phyloP scores from a whole-genome alignment of 371 early-diverging fungal genomes.

The Mortierella sp. region DNA sequence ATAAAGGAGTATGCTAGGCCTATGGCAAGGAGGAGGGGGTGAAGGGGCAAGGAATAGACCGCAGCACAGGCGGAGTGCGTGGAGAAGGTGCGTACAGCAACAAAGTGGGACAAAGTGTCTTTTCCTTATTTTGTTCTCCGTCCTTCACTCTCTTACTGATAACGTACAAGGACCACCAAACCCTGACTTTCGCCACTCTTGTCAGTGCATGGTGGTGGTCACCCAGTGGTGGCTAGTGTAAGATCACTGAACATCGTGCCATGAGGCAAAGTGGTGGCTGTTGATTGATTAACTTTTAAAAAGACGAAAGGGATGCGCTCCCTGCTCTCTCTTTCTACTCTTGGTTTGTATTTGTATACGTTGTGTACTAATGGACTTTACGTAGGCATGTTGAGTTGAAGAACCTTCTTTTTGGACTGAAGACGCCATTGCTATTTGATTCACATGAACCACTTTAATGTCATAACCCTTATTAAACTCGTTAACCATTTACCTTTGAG shows the following conservation, averaged over 20 bases:
- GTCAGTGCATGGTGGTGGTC: neutral
- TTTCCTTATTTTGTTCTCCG: constrained; percentile 3
- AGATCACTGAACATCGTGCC: neutral
- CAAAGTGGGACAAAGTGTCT: constrained; percentile 1
- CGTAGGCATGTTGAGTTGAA: neutral
- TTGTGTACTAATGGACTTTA: neutral
- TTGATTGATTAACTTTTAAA: neutral
- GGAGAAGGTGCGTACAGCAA: neutral
- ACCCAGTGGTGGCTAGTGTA: neutral
- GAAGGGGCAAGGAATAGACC: neutral
- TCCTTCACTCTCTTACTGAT: neutral
- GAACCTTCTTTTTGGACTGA: constrained; percentile 3
- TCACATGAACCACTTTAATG: neutral
- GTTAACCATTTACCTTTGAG: constrained; percentile 62
- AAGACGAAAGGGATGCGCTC: neutral
- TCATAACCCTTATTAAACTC: neutral
- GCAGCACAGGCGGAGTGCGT: neutral
- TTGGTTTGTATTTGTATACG: neutral
- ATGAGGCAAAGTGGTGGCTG: neutral
- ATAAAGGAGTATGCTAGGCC: neutral
- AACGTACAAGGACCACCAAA: neutral
- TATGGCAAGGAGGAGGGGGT: neutral
- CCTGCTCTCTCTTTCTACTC: neutral
- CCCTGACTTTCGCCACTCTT: neutral
- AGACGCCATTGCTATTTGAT: neutral